These are phyloP conservation scores for Yamagishiella unicocca DNA, from an alignment of 139 green algal species.

Conservation along the genomic window DNA sequence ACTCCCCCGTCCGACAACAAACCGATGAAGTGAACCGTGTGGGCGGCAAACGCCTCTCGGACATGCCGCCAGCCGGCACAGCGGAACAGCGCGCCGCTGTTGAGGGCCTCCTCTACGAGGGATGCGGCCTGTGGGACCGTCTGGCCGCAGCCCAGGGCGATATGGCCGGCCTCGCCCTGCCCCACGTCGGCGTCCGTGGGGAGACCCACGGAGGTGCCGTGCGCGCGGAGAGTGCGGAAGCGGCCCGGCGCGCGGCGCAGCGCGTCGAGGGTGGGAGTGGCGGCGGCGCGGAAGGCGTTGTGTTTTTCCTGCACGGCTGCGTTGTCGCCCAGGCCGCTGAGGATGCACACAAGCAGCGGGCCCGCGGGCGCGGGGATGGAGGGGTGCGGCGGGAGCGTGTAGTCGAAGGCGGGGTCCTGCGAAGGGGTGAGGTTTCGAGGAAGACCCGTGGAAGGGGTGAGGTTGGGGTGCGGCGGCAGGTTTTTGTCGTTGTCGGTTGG, in stretches of 20 bases:
- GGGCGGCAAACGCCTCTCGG: constrained; percentile 72
- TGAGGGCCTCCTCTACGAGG: constrained; percentile 82
- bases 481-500: no score
- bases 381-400: constrained; percentile 71
- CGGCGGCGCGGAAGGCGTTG: constrained; percentile 77
- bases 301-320: constrained; percentile 65
- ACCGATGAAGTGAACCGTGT: constrained; percentile 96
- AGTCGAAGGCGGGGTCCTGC: constrained; percentile 37
- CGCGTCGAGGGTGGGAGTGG: constrained; percentile 80
- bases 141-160: constrained; percentile 93
- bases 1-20: constrained; percentile 94
- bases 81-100: constrained; percentile 80
- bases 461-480: no score
- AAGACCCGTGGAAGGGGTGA: no score
- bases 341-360: constrained; percentile 77
- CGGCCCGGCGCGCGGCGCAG: constrained; percentile 61
- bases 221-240: constrained; percentile 80
- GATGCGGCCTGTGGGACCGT: constrained; percentile 83
- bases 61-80: constrained; percentile 88
- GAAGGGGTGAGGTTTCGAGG: neutral
- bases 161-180: constrained; percentile 92
- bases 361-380: constrained; percentile 72
- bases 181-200: constrained; percentile 91
- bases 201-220: constrained; percentile 92
- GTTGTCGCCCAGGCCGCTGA: constrained; percentile 86